These are phyloP conservation scores for Plasmodium vinckei DNA, from an alignment of 169 alveolate genomes.

Conservation along the genomic window DNA sequence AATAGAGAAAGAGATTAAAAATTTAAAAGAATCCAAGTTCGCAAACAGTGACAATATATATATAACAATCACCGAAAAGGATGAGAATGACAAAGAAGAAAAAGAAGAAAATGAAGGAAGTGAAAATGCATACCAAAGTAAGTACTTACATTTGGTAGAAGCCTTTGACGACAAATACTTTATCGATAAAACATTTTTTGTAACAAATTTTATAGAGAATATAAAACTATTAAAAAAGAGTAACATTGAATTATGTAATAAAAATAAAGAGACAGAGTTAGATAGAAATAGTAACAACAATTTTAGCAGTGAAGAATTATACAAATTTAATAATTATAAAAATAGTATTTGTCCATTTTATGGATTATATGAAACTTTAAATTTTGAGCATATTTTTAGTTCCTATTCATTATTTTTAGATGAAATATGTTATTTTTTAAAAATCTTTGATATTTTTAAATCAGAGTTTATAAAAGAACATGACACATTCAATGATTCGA, in stretches of 20 bases:
- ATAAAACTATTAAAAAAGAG: conserved; percentile 22
- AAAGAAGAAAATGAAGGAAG: too few species aligned
- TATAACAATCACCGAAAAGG: conserved; percentile 30
- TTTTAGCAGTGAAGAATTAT: conserved; percentile 3
- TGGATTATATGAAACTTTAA: conserved; percentile 21
- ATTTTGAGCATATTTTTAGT: conserved; percentile 26
- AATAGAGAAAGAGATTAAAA: conserved; percentile 64
- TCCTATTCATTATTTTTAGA: conserved; percentile 24
- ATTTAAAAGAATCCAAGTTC: conserved; percentile 49
- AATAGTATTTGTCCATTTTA: conserved; percentile 48
- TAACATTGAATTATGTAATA: not conserved
- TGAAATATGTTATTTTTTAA: conserved; percentile 33
- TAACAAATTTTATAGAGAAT: conserved; percentile 32
- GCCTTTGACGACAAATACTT: conserved; percentile 55
- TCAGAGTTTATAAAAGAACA: conserved; percentile 59
- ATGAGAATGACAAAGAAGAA: not conserved
- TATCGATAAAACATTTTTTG: conserved; percentile 31
- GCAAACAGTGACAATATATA: conserved; percentile 25
- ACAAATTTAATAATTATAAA: conserved; percentile 26
- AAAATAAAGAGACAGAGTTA: not conserved
- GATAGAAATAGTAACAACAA: not conserved
- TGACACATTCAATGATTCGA: conserved; percentile 4
- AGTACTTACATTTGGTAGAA: conserved; percentile 20
- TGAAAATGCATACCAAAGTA: not conserved
- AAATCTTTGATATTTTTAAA: conserved; percentile 54